Conservation (phyloP, 768 basidiomycete species). For the Boletales sp. region DNA sequence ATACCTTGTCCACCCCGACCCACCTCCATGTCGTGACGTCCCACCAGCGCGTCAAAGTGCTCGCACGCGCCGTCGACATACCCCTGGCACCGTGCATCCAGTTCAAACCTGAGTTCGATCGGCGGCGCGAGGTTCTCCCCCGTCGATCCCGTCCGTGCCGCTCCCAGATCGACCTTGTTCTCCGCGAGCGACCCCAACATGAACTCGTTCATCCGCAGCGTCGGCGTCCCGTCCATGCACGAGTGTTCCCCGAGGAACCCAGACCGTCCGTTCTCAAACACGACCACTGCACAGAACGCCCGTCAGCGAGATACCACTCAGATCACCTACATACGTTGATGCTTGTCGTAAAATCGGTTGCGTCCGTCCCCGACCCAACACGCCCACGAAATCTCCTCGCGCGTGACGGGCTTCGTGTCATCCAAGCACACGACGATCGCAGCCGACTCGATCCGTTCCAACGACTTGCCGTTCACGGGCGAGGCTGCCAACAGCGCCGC, state of each 20-base stretch:
- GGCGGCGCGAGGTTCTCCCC: conserved; percentile 48
- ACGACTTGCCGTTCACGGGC: conserved; percentile 57
- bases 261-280: conserved; percentile 92
- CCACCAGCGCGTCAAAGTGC: conserved; percentile 74
- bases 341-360: conserved; percentile 96
- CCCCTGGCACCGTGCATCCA: conserved; percentile 50
- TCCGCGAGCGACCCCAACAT: conserved; percentile 70
- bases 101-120: conserved; percentile 65
- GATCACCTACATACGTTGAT: conserved; percentile 60
- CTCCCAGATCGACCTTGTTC: conserved; percentile 74
- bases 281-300: conserved; percentile 58
- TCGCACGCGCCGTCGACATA: conserved; percentile 57
- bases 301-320: background rate
- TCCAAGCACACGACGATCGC: conserved; percentile 88
- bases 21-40: conserved; percentile 75
- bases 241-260: conserved; percentile 90
- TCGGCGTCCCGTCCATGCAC: conserved; percentile 93
- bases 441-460: conserved; percentile 84
- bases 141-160: conserved; percentile 35
- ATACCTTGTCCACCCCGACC: conserved; percentile 14
- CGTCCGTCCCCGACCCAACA: conserved; percentile 89
- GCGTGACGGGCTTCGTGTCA: conserved; percentile 72
- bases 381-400: conserved; percentile 77
- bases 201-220: conserved; percentile 93
- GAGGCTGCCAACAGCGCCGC: conserved; percentile 61